A percentile compares a stretch with the other conserved stretches of the same genome.
phyloP scores from a whole-genome alignment of 1,284 basidiomycete species.

The Malassezia equina region DNA sequence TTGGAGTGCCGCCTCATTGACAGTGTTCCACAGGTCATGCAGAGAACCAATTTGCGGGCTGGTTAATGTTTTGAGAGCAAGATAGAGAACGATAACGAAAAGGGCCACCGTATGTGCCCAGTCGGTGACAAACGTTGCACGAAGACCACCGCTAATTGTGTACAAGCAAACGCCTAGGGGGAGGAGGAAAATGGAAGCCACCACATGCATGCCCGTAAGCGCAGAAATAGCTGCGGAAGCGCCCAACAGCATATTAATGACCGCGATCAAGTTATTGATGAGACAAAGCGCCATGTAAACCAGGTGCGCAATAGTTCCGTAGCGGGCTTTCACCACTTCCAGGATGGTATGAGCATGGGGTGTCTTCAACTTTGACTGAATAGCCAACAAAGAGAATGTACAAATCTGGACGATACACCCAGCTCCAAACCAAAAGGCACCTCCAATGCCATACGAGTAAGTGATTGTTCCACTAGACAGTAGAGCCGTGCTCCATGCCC shows the following conservation, averaged over 20 bases:
- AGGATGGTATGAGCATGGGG: slow-evolving; percentile 39
- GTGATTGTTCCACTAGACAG: slow-evolving; percentile 29
- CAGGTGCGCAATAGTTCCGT: slow-evolving; percentile 31
- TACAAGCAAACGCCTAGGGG: slow-evolving; percentile 35
- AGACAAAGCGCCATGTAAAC: slow-evolving; percentile 39
- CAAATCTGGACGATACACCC: slow-evolving; percentile 35
- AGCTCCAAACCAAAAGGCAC: slow-evolving; percentile 34
- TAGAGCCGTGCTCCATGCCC: slow-evolving; percentile 34
- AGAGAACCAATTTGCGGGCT: slow-evolving; percentile 18
- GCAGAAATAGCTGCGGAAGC: slow-evolving; percentile 34
- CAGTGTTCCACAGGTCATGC: slow-evolving; percentile 28
- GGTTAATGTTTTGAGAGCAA: slow-evolving; percentile 29
- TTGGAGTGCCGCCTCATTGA: slow-evolving; percentile 13
- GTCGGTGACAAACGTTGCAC: slow-evolving; percentile 35
- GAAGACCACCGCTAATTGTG: slow-evolving; percentile 35
- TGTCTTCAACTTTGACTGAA: slow-evolving; percentile 17
- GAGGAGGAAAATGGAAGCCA: slow-evolving; percentile 32
- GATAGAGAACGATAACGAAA: slow-evolving; percentile 32
- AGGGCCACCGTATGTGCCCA: slow-evolving; percentile 35
- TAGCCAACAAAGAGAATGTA: slow-evolving; percentile 34
- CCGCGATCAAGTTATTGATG: slow-evolving; percentile 36
- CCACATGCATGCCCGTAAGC: slow-evolving; percentile 36
- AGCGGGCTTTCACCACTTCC: slow-evolving; percentile 34
- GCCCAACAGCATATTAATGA: slow-evolving; percentile 39
- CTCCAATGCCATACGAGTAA: slow-evolving; percentile 39